phyloP scores from a whole-genome alignment of 306 rosid species.

The Aeschynomene evenia region DNA sequence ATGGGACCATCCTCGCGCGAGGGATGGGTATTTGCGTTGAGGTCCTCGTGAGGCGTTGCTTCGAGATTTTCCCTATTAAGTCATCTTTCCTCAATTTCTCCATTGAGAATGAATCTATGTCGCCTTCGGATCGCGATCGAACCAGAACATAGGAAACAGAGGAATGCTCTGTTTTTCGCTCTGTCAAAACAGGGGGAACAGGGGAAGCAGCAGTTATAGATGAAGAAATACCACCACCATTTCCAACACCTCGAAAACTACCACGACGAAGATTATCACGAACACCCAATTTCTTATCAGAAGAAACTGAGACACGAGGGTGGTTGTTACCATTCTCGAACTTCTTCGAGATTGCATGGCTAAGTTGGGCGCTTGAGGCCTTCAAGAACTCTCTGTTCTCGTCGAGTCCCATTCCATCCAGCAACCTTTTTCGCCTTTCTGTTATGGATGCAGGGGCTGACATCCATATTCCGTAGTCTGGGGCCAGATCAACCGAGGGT shows the following conservation, averaged over 20 bases:
- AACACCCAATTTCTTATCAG: background rate
- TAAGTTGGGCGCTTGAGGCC: background rate
- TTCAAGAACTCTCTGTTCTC: constrained; percentile 29
- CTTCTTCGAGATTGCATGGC: background rate
- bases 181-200: background rate
- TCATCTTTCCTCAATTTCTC: constrained; percentile 40
- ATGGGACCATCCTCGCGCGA: background rate
- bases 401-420: constrained; percentile 60
- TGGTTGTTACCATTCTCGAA: background rate
- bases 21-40: constrained; percentile 25
- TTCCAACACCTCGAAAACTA: no score
- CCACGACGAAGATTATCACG: no score
- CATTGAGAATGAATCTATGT: constrained; percentile 41
- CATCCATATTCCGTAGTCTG: constrained; percentile 67
- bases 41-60: constrained; percentile 58
- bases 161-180: background rate
- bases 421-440: constrained; percentile 54
- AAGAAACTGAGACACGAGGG: background rate
- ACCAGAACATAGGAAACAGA: constrained; percentile 38
- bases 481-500: background rate
- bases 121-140: constrained; percentile 68
- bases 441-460: constrained; percentile 51
- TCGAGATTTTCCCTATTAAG: constrained; percentile 43
- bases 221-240: background rate
- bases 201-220: no score